Evolutionary conservation across 495 filamentous ascomycete species (phyloP), one percentile per base, ranked within the genome.

Genomic region (Aspergillus saccharolyticus): DNA sequence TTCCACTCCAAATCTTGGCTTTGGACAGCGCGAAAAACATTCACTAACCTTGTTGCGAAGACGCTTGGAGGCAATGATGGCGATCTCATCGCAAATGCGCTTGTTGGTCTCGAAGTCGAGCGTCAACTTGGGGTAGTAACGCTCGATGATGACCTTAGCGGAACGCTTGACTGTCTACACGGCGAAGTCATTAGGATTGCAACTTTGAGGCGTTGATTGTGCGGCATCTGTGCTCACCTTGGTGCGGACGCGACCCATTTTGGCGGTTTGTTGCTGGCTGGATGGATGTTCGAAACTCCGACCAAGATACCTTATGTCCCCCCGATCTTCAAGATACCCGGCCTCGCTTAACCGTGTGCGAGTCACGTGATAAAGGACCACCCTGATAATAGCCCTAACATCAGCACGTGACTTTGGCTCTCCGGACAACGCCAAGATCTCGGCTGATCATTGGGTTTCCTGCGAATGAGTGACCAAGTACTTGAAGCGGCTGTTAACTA

Each of bases 61-160:
- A 75, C 94, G 85, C 88, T 97, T 97, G 60, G 87, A 91, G 63
- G 95, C 90, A 76, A 97, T 99, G 78, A 97, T 96, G 73, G 95
- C 95, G 67, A 99, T 96, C 82, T 99, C 95, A 90, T 97, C 95
- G 81, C 95, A 97, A 68, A 97, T 92, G 63, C 93, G 82, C 88
- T 98, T 97, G 88, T 98, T 98, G 85, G 90, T 95, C 85, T 99
- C 95, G 84, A 99, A 99, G 81, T 97, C 95, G 76, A 97, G 90
- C 55, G 91, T 96, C 74, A 99, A 82, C 78, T 90, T 90, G 70
- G 94, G 95, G 84, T 98, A 96, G 84, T 96, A 96, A 64, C 89
- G 88, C 86, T 97, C 94, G 79, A 98, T 97, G 80, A 97, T 91
- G 84, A 97, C 90, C 88, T 97, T 97, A 80, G 95, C 92, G 78